These are phyloP conservation scores for Allium fistulosum DNA, from an alignment of 106 monocot genomes.

Conservation along the genomic window DNA sequence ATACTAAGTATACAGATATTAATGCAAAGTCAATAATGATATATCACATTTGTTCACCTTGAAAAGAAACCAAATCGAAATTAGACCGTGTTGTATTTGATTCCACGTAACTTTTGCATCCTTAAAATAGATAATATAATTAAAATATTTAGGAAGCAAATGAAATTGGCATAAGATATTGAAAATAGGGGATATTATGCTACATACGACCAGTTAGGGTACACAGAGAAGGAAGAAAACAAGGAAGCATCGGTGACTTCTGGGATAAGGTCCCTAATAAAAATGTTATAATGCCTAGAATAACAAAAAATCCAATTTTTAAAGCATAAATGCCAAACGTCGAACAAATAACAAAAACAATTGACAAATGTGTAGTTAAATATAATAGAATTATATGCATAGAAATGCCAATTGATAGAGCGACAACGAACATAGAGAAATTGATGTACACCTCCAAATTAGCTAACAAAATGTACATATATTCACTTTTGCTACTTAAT, in stretches of 20 bases:
- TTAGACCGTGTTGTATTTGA: conserved; percentile 79
- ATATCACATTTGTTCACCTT: conserved; percentile 50
- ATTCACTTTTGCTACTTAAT: background rate
- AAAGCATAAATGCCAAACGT: background rate
- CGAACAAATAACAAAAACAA: background rate
- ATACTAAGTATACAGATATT: background rate
- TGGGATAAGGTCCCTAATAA: conserved; percentile 86
- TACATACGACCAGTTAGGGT: conserved; percentile 71
- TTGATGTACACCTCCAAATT: background rate
- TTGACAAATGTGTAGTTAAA: background rate
- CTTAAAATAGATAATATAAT: conserved; percentile 10
- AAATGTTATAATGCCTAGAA: conserved; percentile 73
- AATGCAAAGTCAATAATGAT: background rate
- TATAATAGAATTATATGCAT: background rate
- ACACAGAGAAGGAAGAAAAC: conserved; percentile 63
- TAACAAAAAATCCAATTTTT: background rate
- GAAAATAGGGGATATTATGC: background rate
- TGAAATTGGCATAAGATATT: background rate
- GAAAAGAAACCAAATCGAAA: conserved; percentile 81
- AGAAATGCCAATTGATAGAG: background rate
- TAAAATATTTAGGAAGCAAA: background rate
- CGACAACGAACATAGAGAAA: background rate
- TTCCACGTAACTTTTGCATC: conserved; percentile 93
- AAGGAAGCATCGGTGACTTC: conserved; percentile 78
- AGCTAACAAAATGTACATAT: no score